Evolutionary conservation across 2,329 filamentous ascomycete genomes (phyloP), one percentile per base, ranked within the genome.

Genomic region (Didymella segeticola): DNA sequence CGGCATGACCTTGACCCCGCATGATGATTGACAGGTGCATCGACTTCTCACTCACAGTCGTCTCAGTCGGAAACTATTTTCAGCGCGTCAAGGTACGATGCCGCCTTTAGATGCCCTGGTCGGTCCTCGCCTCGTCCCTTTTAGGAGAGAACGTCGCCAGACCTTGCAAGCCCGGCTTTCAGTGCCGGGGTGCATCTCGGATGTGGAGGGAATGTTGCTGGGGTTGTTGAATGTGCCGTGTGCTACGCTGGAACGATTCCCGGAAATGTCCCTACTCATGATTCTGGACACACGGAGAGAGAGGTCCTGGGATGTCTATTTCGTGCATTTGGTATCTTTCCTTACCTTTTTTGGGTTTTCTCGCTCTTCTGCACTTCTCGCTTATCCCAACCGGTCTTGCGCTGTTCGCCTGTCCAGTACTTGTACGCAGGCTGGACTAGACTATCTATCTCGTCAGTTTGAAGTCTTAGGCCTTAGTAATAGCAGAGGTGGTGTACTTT

Each of bases 101-200:
- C 27, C 29, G 51, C 51, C 39, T 41, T 43, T 43, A 49, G 45
- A 39, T 27, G 43, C 46, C 49, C 36, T 52, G 50, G 47, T 41
- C 49, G 42, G 20, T 45, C 39, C 42, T 48, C 45, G 45, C 51
- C 51, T 51, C 22, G 23, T 41, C 23, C n/a, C 2, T 37, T 17
- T 9, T 19, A 17, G 19, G 23, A 33, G 43, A 25, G 27, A 45
- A 19, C 45, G 2, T 31, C 33, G 26, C 27, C 26, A 20, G 15
- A 15, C 20, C 41, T 11, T 46, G 36, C 17, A 39, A 19, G n/a
- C 10, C 27, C 22, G 22, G 12, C 19, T 5, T 31, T 14, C 29
- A 12, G n/a, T 17, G 31, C 33, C 12, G 23, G 34, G 17, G 10
- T 29, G 29, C 25, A 38, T 26, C 45, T 42, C 26, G 30, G 42